Base-by-base conservation (phyloP, 2,329 filamentous ascomycete genomes). In the Fusarium paranaense region DNA sequence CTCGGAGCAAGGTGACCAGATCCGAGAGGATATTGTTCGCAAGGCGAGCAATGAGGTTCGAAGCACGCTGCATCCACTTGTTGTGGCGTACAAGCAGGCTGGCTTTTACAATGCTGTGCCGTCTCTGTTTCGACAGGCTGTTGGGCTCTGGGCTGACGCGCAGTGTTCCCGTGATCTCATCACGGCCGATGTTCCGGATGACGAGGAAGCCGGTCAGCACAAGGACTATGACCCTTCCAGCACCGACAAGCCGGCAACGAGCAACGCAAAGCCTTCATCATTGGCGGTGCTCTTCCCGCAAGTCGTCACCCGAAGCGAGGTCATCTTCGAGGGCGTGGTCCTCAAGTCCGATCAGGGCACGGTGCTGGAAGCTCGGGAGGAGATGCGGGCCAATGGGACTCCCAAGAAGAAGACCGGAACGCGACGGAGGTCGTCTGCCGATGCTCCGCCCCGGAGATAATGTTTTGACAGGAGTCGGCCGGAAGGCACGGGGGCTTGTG, bases 91-190 rank as follows among this genome's bases (percentile, higher is more conserved):
- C 9, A 78, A 78, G 8, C 78, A 78, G 35, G 69, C 72, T 2
- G 75, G 76, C 7, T 79, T 79, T 40, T 77, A 67, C 14, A 74
- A 74, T 20, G 74, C 75, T 16, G 75, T 79, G 3, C 74, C 76
- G 0, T 32, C 38, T 11, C 63, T 80, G 22, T 78, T 80, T 30
- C 71, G 71, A 50, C 76, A 79, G 22, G 79, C 77, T 9, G 70
- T 76, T 52, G 22, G 52, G 11, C 35, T 80, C 4, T 80, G 79
- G 79, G 67, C 61, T 0, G 69, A 75, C 9, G 70, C 74, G n/a
- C 79, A 80, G 72, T 72, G 72, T 5, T 76, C 77, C 8, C 69
- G 73, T 6, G 74, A 79, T n/a, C 76, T 78, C 62, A 75, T 80
- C 11, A 60, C 59, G 7, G 77, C 77, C 10, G 74, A 78, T 30